A percentile compares a stretch with the other conserved stretches of the same genome.
Conservation (phyloP, 2,329 filamentous ascomycete species). For the Hypoxylon sp. region DNA sequence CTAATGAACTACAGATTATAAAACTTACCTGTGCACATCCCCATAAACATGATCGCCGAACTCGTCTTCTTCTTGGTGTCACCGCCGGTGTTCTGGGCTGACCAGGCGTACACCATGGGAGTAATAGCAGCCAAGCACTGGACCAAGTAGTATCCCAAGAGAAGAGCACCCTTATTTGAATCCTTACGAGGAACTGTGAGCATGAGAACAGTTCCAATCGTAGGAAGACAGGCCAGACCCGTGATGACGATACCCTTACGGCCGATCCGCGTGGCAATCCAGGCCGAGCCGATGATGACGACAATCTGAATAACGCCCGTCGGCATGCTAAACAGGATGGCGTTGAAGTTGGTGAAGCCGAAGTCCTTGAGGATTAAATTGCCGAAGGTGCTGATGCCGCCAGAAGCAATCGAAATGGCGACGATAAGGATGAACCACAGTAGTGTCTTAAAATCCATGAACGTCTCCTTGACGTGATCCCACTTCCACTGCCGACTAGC, state of each 20-base stretch:
- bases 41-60: conserved; percentile 70
- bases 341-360: conserved; percentile 54
- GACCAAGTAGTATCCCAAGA: conserved; percentile 65
- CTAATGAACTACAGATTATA: no score
- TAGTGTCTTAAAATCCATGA: conserved; percentile 60
- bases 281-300: conserved; percentile 53
- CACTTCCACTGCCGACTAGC: conserved; percentile 77
- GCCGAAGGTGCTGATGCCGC: conserved; percentile 54
- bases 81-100: conserved; percentile 69
- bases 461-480: conserved; percentile 68
- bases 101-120: conserved; percentile 68
- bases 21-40: conserved; percentile 60
- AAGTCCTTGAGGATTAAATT: conserved; percentile 57
- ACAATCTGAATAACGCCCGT: conserved; percentile 54
- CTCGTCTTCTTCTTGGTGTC: conserved; percentile 76
- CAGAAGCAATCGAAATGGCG: conserved; percentile 63
- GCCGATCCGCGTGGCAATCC: conserved; percentile 56
- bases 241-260: conserved; percentile 59
- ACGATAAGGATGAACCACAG: conserved; percentile 71
- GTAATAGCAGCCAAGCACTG: conserved; percentile 56
- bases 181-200: conserved; percentile 58
- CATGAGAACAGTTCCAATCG: conserved; percentile 60
- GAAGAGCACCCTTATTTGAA: conserved; percentile 59
- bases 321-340: conserved; percentile 57
- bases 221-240: conserved; percentile 53